Conservation (phyloP, 805 yeast genomes). For the Schwanniomyces polymorphus region DNA sequence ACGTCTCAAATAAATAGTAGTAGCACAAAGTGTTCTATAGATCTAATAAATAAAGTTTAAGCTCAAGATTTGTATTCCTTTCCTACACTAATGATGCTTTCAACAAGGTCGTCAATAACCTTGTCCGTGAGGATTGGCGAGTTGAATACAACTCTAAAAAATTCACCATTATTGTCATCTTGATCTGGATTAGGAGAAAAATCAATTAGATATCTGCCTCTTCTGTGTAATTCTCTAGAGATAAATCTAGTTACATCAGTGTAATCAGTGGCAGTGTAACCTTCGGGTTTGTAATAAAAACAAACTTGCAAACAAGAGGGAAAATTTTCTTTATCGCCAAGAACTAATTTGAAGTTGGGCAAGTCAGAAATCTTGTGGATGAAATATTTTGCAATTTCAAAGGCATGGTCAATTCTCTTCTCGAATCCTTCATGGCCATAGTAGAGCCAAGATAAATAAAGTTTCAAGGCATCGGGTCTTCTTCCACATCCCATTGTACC, state of each 20-base stretch:
- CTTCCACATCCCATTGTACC: constrained; percentile 94
- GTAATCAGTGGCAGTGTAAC: constrained; percentile 32
- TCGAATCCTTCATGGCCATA: constrained; percentile 71
- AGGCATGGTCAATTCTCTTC: constrained; percentile 72
- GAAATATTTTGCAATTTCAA: constrained; percentile 61
- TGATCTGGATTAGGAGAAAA: constrained; percentile 65
- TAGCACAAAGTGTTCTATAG: neutral
- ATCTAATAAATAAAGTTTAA: neutral
- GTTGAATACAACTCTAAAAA: constrained; percentile 81
- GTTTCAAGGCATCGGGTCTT: constrained; percentile 76
- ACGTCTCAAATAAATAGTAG: neutral
- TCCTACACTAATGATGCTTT: constrained; percentile 27
- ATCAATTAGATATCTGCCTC: constrained; percentile 73
- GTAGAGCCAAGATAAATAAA: constrained; percentile 79
- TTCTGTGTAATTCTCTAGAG: constrained; percentile 56
- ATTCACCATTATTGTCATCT: constrained; percentile 61
- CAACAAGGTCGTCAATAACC: constrained; percentile 36
- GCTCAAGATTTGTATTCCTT: constrained; percentile 5
- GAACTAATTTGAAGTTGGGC: constrained; percentile 54
- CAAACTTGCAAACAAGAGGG: constrained; percentile 86
- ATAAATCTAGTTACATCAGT: constrained; percentile 62
- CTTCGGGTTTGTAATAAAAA: constrained; percentile 62
- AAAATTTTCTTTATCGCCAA: constrained; percentile 41
- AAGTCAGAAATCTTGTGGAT: constrained; percentile 38
- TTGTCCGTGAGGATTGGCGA: constrained; percentile 53